phyloP scores from a whole-genome alignment of 306 rosid genomes.

The Alnus rubra region DNA sequence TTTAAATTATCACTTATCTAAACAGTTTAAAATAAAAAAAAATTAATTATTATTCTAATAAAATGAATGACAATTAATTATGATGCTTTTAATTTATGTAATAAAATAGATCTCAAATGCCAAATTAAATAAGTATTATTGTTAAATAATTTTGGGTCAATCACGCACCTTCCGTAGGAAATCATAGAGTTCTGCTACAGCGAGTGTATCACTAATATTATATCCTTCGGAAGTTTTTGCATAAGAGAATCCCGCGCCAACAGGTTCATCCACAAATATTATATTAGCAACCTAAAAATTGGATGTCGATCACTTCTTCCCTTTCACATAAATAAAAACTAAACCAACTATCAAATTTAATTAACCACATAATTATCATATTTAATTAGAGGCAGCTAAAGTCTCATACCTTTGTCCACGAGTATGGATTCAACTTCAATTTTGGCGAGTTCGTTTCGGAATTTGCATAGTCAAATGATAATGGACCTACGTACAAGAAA shows the following conservation, averaged over 20 bases:
- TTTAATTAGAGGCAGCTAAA: neutral
- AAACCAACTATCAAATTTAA: neutral
- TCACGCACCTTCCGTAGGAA: slow-evolving; percentile 20
- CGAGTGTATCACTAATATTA: neutral
- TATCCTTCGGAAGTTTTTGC: slow-evolving; percentile 19
- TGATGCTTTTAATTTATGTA: neutral
- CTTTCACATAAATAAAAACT: neutral
- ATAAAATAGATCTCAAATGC: no score
- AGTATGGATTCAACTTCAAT: slow-evolving; percentile 24
- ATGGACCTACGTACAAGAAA: slow-evolving; percentile 19
- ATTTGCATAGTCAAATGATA: neutral
- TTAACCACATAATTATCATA: neutral
- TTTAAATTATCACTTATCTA: no score
- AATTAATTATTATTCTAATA: no score
- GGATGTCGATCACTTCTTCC: neutral
- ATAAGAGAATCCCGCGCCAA: slow-evolving; percentile 36
- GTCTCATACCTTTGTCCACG: slow-evolving; percentile 24
- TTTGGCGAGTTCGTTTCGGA: slow-evolving; percentile 18
- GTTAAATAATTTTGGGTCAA: neutral
- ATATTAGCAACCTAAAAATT: slow-evolving; percentile 27
- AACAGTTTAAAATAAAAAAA: no score
- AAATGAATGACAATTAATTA: neutral
- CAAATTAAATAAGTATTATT: no score
- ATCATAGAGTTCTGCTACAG: slow-evolving; percentile 5
- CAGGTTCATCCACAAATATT: slow-evolving; percentile 31